A percentile compares a stretch with the other conserved stretches of the same genome.
Evolutionary conservation across 768 basidiomycete species (phyloP).

Genomic region (Auriscalpium vulgare): DNA sequence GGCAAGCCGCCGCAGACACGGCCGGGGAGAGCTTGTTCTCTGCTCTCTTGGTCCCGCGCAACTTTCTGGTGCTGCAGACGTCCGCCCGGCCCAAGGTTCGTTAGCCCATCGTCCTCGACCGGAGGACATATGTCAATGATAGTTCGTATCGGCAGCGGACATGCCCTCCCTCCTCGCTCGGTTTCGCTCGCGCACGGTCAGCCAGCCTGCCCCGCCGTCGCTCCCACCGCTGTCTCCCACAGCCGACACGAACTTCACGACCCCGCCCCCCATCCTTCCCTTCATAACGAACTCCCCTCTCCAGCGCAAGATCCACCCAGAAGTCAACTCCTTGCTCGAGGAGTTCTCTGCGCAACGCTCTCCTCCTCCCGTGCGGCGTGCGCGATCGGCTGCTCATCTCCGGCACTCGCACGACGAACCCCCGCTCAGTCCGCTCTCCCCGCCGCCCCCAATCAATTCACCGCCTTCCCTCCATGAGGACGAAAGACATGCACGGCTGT

Average conservation of each 20-base stretch:
- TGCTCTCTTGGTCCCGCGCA: no score
- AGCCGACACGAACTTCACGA: constrained; percentile 7
- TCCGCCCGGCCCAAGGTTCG: no score
- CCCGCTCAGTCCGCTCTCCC: not conserved
- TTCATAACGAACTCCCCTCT: not conserved
- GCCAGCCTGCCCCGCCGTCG: constrained; percentile 15
- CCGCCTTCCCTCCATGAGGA: not conserved
- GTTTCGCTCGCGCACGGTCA: constrained; percentile 22
- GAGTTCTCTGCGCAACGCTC: not conserved
- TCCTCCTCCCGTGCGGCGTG: not conserved
- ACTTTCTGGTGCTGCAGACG: no score
- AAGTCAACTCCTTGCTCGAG: constrained; percentile 1
- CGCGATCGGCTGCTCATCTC: not conserved
- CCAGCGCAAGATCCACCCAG: constrained; percentile 1
- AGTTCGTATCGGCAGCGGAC: not conserved
- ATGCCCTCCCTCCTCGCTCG: constrained; percentile 27
- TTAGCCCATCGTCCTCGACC: no score
- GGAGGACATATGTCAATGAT: no score
- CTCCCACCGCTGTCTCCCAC: constrained; percentile 6
- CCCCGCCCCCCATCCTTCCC: not conserved
- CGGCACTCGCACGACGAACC: not conserved
- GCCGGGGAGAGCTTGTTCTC: no score
- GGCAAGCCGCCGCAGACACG: no score
- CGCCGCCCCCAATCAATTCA: not conserved
- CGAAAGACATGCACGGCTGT: not conserved